phyloP scores from a whole-genome alignment of 2,329 filamentous ascomycete genomes.

The Xylariales sp. region DNA sequence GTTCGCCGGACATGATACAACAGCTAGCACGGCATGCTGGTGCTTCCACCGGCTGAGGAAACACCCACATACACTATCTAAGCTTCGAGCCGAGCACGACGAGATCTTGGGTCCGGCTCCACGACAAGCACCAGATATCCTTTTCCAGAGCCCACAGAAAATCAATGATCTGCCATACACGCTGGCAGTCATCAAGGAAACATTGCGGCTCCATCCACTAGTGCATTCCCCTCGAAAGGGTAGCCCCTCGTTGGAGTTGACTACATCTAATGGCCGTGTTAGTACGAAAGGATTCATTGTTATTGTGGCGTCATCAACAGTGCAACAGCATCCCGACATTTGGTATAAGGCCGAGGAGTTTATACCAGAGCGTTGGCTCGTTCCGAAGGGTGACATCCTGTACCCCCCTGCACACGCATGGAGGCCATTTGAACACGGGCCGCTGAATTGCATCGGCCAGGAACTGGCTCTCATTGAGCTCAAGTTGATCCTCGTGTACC shows the following conservation, averaged over 20 bases:
- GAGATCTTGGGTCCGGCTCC: background rate
- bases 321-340: background rate
- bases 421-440: background rate
- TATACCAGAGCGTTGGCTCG: background rate
- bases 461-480: slow-evolving; percentile 2
- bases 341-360: background rate
- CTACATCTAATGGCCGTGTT: background rate
- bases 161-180: background rate
- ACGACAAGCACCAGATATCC: background rate
- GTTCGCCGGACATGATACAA: slow-evolving; percentile 23
- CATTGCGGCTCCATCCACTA: background rate
- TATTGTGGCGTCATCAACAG: background rate
- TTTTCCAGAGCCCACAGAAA: background rate
- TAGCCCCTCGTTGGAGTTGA: too few relatives aligned
- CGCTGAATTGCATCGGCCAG: slow-evolving; percentile 1
- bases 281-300: background rate
- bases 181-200: slow-evolving; percentile 1
- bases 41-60: background rate
- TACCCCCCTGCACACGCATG: slow-evolving; percentile 1
- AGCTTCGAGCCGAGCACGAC: background rate
- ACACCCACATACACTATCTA: background rate
- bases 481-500: background rate
- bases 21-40: slow-evolving; percentile 13
- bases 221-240: background rate
- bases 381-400: background rate